phyloP scores from a whole-genome alignment of 2,329 filamentous ascomycete genomes.

The Xylariaceae sp. region DNA sequence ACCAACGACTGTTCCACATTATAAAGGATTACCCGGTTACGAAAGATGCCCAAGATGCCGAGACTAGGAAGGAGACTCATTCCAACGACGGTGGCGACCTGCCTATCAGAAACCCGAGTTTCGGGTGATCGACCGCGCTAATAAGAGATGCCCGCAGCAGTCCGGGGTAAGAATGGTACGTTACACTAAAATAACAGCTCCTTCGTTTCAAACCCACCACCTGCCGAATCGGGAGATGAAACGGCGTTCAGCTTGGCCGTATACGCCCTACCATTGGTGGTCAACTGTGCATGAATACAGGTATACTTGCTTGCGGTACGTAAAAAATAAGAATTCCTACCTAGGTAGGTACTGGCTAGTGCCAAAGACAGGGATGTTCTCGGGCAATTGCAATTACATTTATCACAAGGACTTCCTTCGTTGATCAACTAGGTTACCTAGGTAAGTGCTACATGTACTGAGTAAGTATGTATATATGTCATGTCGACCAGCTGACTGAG shows the following conservation, averaged over 20 bases:
- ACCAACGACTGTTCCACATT: not conserved
- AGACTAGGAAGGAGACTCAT: not conserved
- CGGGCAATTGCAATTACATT: not conserved
- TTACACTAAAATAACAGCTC: constrained; percentile 25
- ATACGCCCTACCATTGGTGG: constrained; percentile 26
- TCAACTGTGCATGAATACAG: constrained; percentile 9
- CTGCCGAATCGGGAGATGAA: constrained; percentile 31
- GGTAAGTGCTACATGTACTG: no score
- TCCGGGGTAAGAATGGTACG: constrained; percentile 30
- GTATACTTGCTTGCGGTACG: no score
- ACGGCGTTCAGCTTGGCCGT: constrained; percentile 8
- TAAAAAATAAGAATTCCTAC: no score
- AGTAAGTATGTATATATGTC: no score
- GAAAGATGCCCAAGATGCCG: not conserved
- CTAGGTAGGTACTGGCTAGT: no score
- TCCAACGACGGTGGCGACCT: not conserved
- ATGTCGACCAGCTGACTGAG: no score
- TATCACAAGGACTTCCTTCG: not conserved
- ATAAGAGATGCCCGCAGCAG: not conserved
- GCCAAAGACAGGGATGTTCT: no score
- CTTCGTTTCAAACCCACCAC: constrained; percentile 35
- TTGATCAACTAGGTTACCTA: no score
- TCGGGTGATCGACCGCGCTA: not conserved
- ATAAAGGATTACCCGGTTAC: not conserved
- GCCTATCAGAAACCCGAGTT: not conserved